Conservation (phyloP, 1,284 basidiomycete species). For the Cutaneotrichosporon cavernicola region DNA sequence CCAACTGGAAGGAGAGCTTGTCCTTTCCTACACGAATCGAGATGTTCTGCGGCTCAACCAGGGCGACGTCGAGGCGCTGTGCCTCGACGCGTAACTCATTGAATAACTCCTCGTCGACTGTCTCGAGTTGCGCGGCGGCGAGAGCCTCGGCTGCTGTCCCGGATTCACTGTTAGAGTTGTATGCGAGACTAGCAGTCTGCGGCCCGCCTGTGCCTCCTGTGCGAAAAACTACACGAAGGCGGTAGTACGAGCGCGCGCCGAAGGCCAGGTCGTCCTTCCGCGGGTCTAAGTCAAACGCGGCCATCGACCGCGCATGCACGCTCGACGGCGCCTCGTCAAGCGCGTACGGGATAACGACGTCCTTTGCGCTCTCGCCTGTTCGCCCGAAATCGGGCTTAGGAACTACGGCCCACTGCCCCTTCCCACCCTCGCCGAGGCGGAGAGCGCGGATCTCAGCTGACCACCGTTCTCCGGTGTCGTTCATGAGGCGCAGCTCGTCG, state of each 20-base stretch:
- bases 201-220: conserved; percentile 6
- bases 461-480: conserved; percentile 36
- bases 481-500: conserved; percentile 42
- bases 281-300: conserved; percentile 49
- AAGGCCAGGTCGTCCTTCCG: conserved; percentile 35
- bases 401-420: conserved; percentile 44
- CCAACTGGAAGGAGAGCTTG: conserved; percentile 38
- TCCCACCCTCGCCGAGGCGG: conserved; percentile 30
- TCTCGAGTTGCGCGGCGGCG: conserved; percentile 46
- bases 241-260: conserved; percentile 34
- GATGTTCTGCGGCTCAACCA: conserved; percentile 29
- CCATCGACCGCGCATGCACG: conserved; percentile 38
- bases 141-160: conserved; percentile 25
- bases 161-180: conserved; percentile 21
- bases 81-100: conserved; percentile 38
- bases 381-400: conserved; percentile 47
- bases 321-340: conserved; percentile 44
- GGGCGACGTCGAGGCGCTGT: conserved; percentile 21
- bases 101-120: conserved; percentile 52
- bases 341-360: conserved; percentile 52
- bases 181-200: neutral
- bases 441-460: conserved; percentile 35
- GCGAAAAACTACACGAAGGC: conserved; percentile 34
- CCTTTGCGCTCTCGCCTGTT: conserved; percentile 27
- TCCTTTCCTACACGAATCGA: conserved; percentile 29